These are phyloP conservation scores for Fusarium tuaranense DNA, from an alignment of 2,329 filamentous ascomycete genomes.

Conservation along the genomic window DNA sequence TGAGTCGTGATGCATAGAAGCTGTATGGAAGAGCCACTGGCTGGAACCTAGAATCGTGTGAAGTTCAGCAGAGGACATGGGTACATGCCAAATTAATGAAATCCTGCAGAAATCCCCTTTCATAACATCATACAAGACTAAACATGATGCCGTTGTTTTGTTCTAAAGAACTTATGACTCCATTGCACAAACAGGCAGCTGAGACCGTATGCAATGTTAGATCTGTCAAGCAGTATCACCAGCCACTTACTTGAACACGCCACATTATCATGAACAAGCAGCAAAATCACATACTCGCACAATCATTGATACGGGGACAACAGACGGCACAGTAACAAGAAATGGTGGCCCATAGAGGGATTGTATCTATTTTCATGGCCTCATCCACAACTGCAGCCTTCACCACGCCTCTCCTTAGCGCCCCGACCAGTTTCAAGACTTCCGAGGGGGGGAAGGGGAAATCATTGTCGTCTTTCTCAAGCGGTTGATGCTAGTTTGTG, in stretches of 20 bases:
- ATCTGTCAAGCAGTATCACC: not conserved
- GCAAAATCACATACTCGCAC: not conserved
- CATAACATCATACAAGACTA: not conserved
- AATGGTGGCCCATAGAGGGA: slow-evolving; percentile 26
- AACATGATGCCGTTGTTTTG: not conserved
- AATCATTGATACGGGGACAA: not conserved
- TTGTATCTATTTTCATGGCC: slow-evolving; percentile 39
- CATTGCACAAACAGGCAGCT: not conserved
- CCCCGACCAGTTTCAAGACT: slow-evolving; percentile 31
- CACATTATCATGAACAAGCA: not conserved
- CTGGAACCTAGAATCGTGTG: not conserved
- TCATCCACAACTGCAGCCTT: slow-evolving; percentile 30
- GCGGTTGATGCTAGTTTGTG: slow-evolving; percentile 37
- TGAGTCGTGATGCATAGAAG: not conserved
- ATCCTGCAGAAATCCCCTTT: not conserved
- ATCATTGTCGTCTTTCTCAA: slow-evolving; percentile 19
- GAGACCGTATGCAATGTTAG: not conserved
- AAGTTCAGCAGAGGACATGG: not conserved
- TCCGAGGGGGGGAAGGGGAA: not conserved
- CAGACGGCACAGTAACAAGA: not conserved
- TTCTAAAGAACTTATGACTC: not conserved
- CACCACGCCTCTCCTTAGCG: slow-evolving; percentile 26
- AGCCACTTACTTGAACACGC: not conserved
- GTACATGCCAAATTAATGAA: not conserved
- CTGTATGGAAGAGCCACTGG: not conserved